Evolutionary conservation across 164 flowering plant species (phyloP), one percentile per base, ranked within the genome.

Genomic region (Sedum album): DNA sequence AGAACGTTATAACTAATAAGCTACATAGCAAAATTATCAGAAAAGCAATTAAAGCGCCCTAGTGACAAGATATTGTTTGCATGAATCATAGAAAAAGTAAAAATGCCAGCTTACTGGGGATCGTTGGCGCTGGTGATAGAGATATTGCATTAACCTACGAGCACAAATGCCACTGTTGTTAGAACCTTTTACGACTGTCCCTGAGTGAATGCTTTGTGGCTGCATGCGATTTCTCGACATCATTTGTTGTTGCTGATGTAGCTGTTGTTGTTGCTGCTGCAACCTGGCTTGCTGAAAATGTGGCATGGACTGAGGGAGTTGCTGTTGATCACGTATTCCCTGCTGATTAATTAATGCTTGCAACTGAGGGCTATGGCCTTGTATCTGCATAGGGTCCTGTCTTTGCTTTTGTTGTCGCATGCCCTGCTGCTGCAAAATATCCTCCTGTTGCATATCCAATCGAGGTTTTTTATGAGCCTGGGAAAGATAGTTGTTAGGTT

Each of bases 301-400:
- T 5, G 93, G 92, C 85, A 95, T 71, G 41, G 90, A 76, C 81
- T 85, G 97, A 73, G 88, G 70, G 66, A 84, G 72, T 70, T 91
- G 92, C 42, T 86, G 87, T 62, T 87, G 90, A 26, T 83, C 93
- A 70, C 82, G 85, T 63, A 84, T 67, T 69, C 89, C 84, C 76
- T 94, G 96, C 78, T 92, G 96, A 77, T 90, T 97, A 68, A 87
- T 35, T 60, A 87, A 68, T 5, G 86, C 89, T 75, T 95, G 99
- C 55, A 88, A 66, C 72, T 90, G 99, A 26, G 92, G 90, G 72
- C 80, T 89, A 17, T 84, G 87, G 38, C 82, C 81, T 63, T 85
- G 90, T 42, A 88, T 71, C 68, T 83, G 94, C 80, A 85, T 71
- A 26, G 85, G 46, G 31, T 91, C 97, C 74, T 81, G 96, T 71